A percentile compares a stretch with the other conserved stretches of the same genome.
Conservation (phyloP, 345 rosid species). For the Salix suchowensis region DNA sequence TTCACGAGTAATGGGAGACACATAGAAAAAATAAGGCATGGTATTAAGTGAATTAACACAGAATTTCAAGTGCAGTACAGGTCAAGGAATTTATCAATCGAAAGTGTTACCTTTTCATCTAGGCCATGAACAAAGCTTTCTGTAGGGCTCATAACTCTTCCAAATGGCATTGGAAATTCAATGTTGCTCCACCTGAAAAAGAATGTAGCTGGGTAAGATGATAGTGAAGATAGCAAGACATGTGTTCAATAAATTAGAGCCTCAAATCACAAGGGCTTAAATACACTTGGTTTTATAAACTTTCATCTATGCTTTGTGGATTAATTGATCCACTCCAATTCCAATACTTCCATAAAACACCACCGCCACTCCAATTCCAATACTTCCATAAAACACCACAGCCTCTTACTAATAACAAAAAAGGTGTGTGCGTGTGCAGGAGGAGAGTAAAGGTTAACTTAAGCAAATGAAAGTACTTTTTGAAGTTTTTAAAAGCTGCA, state of each 20-base stretch:
- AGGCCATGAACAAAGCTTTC: constrained; percentile 87
- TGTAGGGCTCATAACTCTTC: constrained; percentile 87
- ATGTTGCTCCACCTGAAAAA: constrained; percentile 79
- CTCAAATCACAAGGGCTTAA: background rate
- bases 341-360: background rate
- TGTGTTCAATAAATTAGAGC: background rate
- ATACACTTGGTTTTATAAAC: background rate
- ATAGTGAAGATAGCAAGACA: constrained; percentile 1
- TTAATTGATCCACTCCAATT: background rate
- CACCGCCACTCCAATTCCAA: background rate
- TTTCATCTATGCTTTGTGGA: background rate
- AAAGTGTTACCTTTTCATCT: constrained; percentile 74
- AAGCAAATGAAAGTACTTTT: constrained; percentile 48
- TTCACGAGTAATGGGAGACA: background rate
- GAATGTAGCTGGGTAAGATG: constrained; percentile 17
- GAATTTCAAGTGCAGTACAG: background rate
- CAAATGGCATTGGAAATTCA: constrained; percentile 93
- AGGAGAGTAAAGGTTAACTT: background rate
- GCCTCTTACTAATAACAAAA: background rate
- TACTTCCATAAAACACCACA: background rate
- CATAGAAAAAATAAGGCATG: background rate
- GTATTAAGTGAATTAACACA: constrained; percentile 4
- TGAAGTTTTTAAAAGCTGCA: constrained; percentile 96
- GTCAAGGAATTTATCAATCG: background rate
- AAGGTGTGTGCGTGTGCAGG: no score